phyloP scores from a whole-genome alignment of 140 eudicot species.

The Oenanthe javanica region DNA sequence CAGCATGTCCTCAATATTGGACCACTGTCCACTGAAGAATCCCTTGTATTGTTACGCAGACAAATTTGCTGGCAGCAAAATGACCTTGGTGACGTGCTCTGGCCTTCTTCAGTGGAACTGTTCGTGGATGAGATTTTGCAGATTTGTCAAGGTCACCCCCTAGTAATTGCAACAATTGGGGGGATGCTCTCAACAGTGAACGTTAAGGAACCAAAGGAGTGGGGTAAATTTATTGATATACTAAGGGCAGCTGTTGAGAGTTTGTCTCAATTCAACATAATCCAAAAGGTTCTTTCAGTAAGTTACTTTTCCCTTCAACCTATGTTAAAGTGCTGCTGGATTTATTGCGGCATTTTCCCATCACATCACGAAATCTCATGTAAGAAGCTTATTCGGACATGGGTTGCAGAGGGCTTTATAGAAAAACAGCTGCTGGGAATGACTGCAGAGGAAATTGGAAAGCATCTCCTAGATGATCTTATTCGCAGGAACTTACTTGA shows the following conservation, averaged over 20 bases:
- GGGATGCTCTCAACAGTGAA: constrained; percentile 19
- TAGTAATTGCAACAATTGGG: constrained; percentile 6
- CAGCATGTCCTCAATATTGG: constrained; percentile 13
- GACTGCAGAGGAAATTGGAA: constrained; percentile 17
- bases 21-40: constrained; percentile 10
- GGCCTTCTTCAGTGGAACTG: constrained; percentile 15
- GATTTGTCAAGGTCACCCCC: constrained; percentile 14
- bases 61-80: constrained; percentile 6
- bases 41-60: constrained; percentile 3
- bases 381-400: constrained; percentile 18
- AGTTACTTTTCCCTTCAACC: constrained; percentile 18
- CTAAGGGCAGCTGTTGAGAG: constrained; percentile 3
- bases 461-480: constrained; percentile 10
- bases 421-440: constrained; percentile 11
- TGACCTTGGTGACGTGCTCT: constrained; percentile 9
- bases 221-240: constrained; percentile 6
- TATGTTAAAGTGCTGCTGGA: constrained; percentile 14
- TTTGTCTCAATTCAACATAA: constrained; percentile 16
- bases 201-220: constrained; percentile 5
- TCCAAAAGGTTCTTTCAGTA: constrained; percentile 15
- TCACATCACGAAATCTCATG: constrained; percentile 5
- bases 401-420: constrained; percentile 21
- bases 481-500: constrained; percentile 12
- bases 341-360: constrained; percentile 15
- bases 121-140: constrained; percentile 11